These are phyloP conservation scores for Sanguinoderma infundibulare DNA, from an alignment of 1,284 basidiomycete species.

Conservation along the genomic window DNA sequence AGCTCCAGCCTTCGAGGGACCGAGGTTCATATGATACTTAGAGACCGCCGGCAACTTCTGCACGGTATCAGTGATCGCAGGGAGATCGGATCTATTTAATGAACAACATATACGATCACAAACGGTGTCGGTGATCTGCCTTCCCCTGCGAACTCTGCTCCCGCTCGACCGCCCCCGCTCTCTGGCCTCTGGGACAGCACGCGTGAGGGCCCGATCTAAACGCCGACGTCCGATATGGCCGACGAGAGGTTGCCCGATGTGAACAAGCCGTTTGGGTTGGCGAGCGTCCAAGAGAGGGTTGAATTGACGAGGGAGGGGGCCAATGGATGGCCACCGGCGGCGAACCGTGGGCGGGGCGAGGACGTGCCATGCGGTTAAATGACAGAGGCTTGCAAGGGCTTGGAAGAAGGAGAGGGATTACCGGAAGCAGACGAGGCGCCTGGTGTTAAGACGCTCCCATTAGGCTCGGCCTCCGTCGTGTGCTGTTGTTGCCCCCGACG, in stretches of 20 bases:
- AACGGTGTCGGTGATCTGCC: neutral
- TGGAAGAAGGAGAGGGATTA: conserved; percentile 10
- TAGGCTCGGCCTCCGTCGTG: conserved; percentile 14
- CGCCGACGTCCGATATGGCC: neutral
- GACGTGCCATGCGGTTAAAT: conserved; percentile 15
- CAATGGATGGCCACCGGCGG: conserved; percentile 10
- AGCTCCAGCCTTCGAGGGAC: too few species aligned
- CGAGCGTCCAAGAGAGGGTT: neutral
- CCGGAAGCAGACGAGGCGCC: conserved; percentile 15
- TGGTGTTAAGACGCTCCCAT: conserved; percentile 24
- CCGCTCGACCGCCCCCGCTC: neutral
- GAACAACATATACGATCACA: too few species aligned
- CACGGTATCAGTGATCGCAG: neutral
- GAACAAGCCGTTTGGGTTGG: neutral
- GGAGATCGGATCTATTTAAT: neutral
- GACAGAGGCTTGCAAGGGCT: conserved; percentile 23
- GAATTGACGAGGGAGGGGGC: neutral
- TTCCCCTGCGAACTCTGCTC: neutral
- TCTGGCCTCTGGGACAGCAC: neutral
- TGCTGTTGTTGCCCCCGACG: conserved; percentile 17
- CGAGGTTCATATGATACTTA: neutral
- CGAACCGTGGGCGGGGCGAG: conserved; percentile 6
- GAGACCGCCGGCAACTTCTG: neutral
- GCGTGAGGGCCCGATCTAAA: neutral
- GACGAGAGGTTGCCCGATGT: neutral